Conservation (phyloP, 345 rosid species). For the Arabis alpina region DNA sequence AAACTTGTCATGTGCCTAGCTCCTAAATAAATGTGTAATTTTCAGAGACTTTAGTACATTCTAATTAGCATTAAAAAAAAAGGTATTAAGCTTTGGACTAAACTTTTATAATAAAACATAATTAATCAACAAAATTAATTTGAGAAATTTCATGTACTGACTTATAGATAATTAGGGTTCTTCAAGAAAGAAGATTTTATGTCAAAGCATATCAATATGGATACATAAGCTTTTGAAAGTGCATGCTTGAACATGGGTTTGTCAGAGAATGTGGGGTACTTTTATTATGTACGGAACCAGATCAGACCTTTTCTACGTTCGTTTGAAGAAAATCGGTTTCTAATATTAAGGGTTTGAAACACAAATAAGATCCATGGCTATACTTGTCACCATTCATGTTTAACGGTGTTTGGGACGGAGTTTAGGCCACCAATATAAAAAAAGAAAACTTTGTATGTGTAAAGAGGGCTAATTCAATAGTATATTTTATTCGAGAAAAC, state of each 20-base stretch:
- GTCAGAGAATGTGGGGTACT: slow-evolving; percentile 70
- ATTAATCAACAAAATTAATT: not conserved
- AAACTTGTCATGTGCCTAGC: slow-evolving; percentile 25
- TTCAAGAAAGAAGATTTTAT: slow-evolving; percentile 20
- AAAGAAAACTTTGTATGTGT: not conserved
- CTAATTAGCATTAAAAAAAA: not conserved
- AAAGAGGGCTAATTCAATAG: not conserved
- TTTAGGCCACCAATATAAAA: slow-evolving; percentile 18
- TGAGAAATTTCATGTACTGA: slow-evolving; percentile 15
- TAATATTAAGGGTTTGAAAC: slow-evolving; percentile 11
- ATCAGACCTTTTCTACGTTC: slow-evolving; percentile 23
- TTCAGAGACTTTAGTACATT: not conserved
- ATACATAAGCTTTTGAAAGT: slow-evolving; percentile 33
- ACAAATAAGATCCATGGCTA: slow-evolving; percentile 1
- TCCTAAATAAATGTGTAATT: not conserved
- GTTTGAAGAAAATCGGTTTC: slow-evolving; percentile 19
- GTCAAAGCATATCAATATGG: slow-evolving; percentile 25
- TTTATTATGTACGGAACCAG: slow-evolving; percentile 51
- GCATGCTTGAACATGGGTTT: slow-evolving; percentile 49
- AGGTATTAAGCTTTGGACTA: not conserved
- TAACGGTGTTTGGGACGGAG: slow-evolving; percentile 1
- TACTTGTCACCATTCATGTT: slow-evolving; percentile 10
- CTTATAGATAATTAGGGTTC: slow-evolving; percentile 13
- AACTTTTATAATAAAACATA: not conserved
- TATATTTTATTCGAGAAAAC: not conserved